Conservation (phyloP, 306 rosid species). For the Arachis stenosperma region DNA sequence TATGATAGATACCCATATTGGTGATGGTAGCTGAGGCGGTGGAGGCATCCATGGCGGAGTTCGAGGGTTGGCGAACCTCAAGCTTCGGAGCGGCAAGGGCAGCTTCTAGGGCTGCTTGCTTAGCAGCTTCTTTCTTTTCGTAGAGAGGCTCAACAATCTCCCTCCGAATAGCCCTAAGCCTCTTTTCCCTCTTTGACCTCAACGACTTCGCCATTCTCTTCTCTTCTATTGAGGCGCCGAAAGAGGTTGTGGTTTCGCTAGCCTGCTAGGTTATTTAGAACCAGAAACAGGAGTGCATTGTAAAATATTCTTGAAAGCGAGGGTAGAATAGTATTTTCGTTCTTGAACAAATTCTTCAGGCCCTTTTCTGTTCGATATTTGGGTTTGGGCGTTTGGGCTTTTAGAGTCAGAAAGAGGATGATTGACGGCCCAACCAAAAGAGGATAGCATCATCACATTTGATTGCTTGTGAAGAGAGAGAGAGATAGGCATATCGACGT, state of each 20-base stretch:
- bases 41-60: conserved; percentile 57
- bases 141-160: conserved; percentile 84
- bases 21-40: conserved; percentile 38
- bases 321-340: conserved; percentile 13
- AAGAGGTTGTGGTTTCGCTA: conserved; percentile 2
- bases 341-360: background rate
- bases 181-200: conserved; percentile 88
- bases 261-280: background rate
- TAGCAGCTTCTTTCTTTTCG: conserved; percentile 86
- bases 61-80: conserved; percentile 45
- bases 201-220: conserved; percentile 82
- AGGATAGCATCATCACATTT: too few relatives aligned
- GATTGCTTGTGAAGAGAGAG: too few relatives aligned
- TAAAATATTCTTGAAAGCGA: background rate
- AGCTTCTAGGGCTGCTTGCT: conserved; percentile 85
- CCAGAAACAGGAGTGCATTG: background rate
- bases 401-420: background rate
- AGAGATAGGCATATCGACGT: too few relatives aligned
- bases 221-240: background rate
- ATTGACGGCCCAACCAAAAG: too few relatives aligned
- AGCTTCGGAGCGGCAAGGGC: conserved; percentile 97
- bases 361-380: background rate
- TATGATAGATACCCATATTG: conserved; percentile 50
- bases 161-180: conserved; percentile 86
- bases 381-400: background rate